A percentile compares a stretch with the other conserved stretches of the same genome.
Evolutionary conservation across 1,284 basidiomycete species (phyloP).

Genomic region (Fomitopsis pinicola): DNA sequence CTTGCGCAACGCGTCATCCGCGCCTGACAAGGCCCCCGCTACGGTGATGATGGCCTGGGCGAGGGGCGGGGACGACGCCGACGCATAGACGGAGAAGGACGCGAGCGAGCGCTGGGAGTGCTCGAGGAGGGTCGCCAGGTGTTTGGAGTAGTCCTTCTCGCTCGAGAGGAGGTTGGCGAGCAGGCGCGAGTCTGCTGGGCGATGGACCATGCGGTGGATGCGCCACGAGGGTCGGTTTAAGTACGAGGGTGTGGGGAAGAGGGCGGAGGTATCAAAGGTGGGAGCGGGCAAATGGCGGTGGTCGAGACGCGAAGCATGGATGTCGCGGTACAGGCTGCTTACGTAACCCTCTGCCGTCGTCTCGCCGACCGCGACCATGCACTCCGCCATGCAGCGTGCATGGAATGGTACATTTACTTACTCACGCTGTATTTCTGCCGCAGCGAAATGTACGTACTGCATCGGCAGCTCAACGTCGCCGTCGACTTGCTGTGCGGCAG

Average conservation of each 20-base stretch:
- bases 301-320: not conserved
- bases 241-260: not conserved
- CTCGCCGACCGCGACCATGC: too few species aligned
- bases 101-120: conserved; percentile 57
- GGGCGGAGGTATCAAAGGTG: not conserved
- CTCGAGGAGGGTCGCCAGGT: conserved; percentile 51
- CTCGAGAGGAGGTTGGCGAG: conserved; percentile 60
- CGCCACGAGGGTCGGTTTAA: not conserved
- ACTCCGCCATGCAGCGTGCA: too few species aligned
- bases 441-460: too few species aligned
- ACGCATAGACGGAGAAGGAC: conserved; percentile 69
- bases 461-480: too few species aligned
- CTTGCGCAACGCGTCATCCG: conserved; percentile 61
- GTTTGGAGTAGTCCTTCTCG: conserved; percentile 69
- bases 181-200: conserved; percentile 66
- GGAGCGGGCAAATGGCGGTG: not conserved
- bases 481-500: too few species aligned
- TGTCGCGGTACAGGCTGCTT: not conserved
- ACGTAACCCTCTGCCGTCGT: too few species aligned
- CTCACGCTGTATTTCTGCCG: too few species aligned
- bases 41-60: conserved; percentile 56
- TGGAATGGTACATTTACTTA: too few species aligned
- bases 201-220: conserved; percentile 53
- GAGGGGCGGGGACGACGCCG: conserved; percentile 53
- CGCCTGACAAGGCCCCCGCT: conserved; percentile 53